Evolutionary conservation across 176 grass and related monocot species (phyloP), one percentile per base, ranked within the genome.

Genomic region (Cenchrus fungigraminus): DNA sequence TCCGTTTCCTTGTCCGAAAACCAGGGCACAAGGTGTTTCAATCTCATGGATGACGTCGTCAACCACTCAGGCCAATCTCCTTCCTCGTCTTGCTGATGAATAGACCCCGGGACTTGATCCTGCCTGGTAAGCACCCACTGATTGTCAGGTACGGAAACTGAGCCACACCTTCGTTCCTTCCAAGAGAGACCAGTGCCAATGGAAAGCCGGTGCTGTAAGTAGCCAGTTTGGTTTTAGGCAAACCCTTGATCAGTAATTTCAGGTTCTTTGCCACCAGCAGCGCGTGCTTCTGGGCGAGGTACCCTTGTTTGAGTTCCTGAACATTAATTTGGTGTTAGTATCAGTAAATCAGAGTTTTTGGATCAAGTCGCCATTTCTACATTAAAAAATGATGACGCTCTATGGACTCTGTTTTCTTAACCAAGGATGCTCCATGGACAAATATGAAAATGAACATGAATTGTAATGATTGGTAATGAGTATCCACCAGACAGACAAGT

Each of bases 271-370:
- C 89, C 5, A 87, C 92, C 73, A 94, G 50, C 45, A 78, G 43
- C 0, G 92, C 86, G 13, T 91, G 92, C 50, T 89, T 87, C 59
- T 89, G 89, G 53, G 92, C 89, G 1, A 89, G 74, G 52, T 89
- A 94, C 53, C 86, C 92, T 84, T 91, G 86, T 56, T 94, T 94
- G 16, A 91, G 71, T 89, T 94, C 92, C 92, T 94, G 37, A 4
- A 69, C 25, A 65, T 47, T 22, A 28, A 47, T 22, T 1, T 1
- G 16, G 19, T 6, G 3, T 11, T 14, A 46, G 62, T 74, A 6
- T 62, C 15, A 68, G 32, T 29, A 68, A 77, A 8, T 45, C 13
- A 40, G 20, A 8, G 12, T 50, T 60, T 69, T 52, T 67, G 6
- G 2, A 42, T 69, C 37, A 25, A 3, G 31, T 28, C 11, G 15